Percentiles rank a stretch among this genome's conserved stretches.
phyloP scores from a whole-genome alignment of 2,329 filamentous ascomycete genomes.

The Acrocalymma vagum region DNA sequence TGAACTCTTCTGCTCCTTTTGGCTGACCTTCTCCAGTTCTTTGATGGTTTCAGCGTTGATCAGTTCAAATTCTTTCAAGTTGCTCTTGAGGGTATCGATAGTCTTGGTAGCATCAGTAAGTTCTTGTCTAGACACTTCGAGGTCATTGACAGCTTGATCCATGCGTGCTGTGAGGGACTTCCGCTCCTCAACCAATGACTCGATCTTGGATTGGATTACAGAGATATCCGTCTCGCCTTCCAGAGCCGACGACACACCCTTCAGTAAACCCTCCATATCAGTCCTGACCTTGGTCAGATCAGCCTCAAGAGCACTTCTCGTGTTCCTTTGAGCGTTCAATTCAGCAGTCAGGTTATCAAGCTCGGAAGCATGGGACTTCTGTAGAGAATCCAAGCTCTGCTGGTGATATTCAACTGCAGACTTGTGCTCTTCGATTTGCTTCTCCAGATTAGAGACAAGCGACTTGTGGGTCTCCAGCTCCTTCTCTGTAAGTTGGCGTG shows the following conservation, averaged over 20 bases:
- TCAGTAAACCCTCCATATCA: constrained; percentile 66
- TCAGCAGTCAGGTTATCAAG: constrained; percentile 56
- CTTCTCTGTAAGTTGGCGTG: constrained; percentile 64
- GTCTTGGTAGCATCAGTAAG: constrained; percentile 50
- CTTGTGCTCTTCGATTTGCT: constrained; percentile 65
- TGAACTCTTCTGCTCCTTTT: constrained; percentile 87
- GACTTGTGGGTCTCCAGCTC: constrained; percentile 61
- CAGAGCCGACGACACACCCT: constrained; percentile 70
- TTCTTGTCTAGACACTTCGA: constrained; percentile 53
- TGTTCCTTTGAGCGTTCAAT: constrained; percentile 40
- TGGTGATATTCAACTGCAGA: constrained; percentile 63
- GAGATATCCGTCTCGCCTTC: constrained; percentile 66
- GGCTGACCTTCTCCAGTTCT: constrained; percentile 64
- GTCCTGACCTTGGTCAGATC: constrained; percentile 67
- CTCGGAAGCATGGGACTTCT: constrained; percentile 63
- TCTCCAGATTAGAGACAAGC: constrained; percentile 64
- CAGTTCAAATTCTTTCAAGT: constrained; percentile 55
- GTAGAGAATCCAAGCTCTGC: constrained; percentile 61
- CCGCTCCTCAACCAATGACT: constrained; percentile 54
- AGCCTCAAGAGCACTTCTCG: constrained; percentile 58
- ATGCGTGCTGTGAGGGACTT: constrained; percentile 53
- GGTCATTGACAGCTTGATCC: constrained; percentile 53
- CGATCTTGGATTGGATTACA: constrained; percentile 53
- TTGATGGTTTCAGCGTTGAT: constrained; percentile 64
- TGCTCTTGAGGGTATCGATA: constrained; percentile 50